Evolutionary conservation across 805 yeast genomes (phyloP).

Genomic region (Candida golubevii): DNA sequence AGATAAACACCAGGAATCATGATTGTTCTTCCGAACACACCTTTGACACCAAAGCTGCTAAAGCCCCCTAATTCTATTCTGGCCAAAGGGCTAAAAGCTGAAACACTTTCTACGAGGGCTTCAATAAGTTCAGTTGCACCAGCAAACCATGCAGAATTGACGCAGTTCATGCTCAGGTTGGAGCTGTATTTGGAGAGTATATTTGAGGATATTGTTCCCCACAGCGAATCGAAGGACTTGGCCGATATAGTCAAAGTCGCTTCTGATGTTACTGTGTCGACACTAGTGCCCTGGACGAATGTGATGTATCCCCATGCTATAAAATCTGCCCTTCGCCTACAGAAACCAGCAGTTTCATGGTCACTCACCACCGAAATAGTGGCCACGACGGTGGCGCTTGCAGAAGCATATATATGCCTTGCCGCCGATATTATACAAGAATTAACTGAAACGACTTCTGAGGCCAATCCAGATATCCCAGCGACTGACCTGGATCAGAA

Average conservation of each 20-base stretch:
- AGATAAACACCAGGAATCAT: slow-evolving; percentile 9
- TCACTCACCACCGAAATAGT: slow-evolving; percentile 29
- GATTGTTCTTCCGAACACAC: slow-evolving; percentile 34
- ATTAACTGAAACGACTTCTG: slow-evolving; percentile 24
- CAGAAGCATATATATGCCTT: slow-evolving; percentile 28
- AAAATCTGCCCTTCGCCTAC: neutral
- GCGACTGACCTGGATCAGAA: slow-evolving; percentile 20
- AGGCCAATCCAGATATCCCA: neutral
- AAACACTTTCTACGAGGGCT: slow-evolving; percentile 17
- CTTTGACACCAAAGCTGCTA: slow-evolving; percentile 22
- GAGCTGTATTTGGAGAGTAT: slow-evolving; percentile 32
- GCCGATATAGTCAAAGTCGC: slow-evolving; percentile 1
- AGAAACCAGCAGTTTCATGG: slow-evolving; percentile 22
- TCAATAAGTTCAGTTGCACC: slow-evolving; percentile 11
- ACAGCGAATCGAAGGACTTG: neutral
- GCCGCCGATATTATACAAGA: slow-evolving; percentile 36
- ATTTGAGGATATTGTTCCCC: slow-evolving; percentile 13
- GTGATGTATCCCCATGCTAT: neutral
- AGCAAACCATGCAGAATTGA: slow-evolving; percentile 21
- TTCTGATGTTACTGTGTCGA: neutral
- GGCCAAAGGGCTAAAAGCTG: slow-evolving; percentile 2
- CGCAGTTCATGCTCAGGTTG: slow-evolving; percentile 28
- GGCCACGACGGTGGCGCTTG: slow-evolving; percentile 20
- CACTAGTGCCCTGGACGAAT: slow-evolving; percentile 8
- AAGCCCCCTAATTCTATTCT: neutral